Evolutionary conservation across 2,329 filamentous ascomycete species (phyloP), one percentile per base, ranked within the genome.

Genomic region (Lasiodiplodia sp.): DNA sequence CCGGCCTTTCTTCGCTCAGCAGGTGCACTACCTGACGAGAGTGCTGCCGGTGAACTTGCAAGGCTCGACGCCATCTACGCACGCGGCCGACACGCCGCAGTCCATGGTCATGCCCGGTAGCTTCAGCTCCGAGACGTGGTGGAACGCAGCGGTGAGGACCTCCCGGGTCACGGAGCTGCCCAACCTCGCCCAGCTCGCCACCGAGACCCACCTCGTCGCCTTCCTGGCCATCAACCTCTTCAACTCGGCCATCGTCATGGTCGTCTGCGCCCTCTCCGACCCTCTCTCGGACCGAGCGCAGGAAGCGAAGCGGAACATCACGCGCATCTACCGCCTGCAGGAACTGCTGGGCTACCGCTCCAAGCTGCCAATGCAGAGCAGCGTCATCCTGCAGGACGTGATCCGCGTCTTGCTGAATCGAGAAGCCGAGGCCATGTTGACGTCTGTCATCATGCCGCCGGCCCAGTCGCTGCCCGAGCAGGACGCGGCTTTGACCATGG

Each of bases 151-250:
- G 11, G 69, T 81, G 55, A 70, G 81, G 57, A 83, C 79, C 5
- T 80, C 81, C 0, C 76, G 73, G 23, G 74, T 83, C 2, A 80
- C 78, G 2, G 69, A 77, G 53, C 69, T 76, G 40, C 73, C 76
- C 14, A 71, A 74, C 34, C 76, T 83, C 5, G 75, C 77, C 21
- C 76, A 79, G 49, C 71, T 79, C 7, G 81, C 81, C 4, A 79
- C 76, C 0, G 78, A 82, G 18, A 82, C 78, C n/a, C 82, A 84
- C 69, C 74, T 82, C 5, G 79, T 82, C 6, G 78, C 81, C 6
- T 83, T 83, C 67, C 72, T 83, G 21, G 82, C 79, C 2, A 82
- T 83, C 70, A 83, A 83, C 66, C 69, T 83, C 12, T 83, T 83
- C 74, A 82, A 82, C 58, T 79, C 81, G 0, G 79, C 81, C 7